phyloP scores from a whole-genome alignment of 768 basidiomycete species.

The Lentinula edodes region DNA sequence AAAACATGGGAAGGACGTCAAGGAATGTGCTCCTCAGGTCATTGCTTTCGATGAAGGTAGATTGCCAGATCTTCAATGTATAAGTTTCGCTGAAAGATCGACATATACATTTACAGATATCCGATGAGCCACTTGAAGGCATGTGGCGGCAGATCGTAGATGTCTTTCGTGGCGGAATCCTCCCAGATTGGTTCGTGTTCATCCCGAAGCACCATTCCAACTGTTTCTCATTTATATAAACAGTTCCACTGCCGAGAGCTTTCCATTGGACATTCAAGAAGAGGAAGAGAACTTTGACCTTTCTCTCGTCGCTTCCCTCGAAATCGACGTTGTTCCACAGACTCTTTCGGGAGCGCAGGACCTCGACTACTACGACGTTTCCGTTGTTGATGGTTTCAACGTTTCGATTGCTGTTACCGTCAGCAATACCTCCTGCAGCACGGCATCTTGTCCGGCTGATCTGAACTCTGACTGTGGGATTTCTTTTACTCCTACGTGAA shows the following conservation, averaged over 20 bases:
- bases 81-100: not conserved
- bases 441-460: constrained; percentile 40
- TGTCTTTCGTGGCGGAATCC: constrained; percentile 74
- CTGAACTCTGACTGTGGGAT: constrained; percentile 34
- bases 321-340: constrained; percentile 75
- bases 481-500: not conserved
- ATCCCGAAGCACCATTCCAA: not conserved
- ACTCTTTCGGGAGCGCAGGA: constrained; percentile 24
- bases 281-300: constrained; percentile 83
- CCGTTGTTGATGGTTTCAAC: constrained; percentile 45
- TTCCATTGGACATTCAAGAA: constrained; percentile 61
- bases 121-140: constrained; percentile 63
- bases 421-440: constrained; percentile 30
- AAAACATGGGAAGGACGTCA: constrained; percentile 83
- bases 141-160: constrained; percentile 85
- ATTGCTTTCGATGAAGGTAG: constrained; percentile 44
- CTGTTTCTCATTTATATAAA: not conserved
- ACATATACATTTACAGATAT: constrained; percentile 35
- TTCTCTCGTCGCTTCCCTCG: constrained; percentile 69
- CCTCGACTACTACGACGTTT: constrained; percentile 38
- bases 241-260: constrained; percentile 55
- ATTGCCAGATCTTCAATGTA: constrained; percentile 6
- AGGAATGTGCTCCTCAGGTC: constrained; percentile 54
- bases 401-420: constrained; percentile 33
- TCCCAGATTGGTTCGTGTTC: constrained; percentile 74